Conservation (phyloP, 768 basidiomycete species). For the Agaricus subrufescens region DNA sequence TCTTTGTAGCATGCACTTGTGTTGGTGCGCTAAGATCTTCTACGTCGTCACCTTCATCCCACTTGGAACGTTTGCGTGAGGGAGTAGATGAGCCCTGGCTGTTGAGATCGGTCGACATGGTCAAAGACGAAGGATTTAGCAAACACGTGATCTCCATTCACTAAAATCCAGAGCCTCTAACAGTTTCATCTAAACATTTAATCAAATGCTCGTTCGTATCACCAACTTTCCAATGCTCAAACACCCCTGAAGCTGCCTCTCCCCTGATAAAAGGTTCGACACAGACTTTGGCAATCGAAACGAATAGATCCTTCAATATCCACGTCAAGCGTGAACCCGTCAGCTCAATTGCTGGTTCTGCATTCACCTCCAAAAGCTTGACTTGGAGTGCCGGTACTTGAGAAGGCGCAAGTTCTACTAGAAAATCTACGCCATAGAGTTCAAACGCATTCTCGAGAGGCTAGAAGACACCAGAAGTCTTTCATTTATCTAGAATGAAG, state of each 20-base stretch:
- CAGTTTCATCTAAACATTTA: slow-evolving; percentile 62
- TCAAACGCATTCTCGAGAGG: slow-evolving; percentile 90
- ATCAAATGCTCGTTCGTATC: slow-evolving; percentile 49
- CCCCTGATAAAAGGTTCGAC: slow-evolving; percentile 60
- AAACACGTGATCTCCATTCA: background rate
- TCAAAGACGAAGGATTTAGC: background rate
- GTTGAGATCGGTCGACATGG: slow-evolving; percentile 21
- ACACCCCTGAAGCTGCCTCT: slow-evolving; percentile 5
- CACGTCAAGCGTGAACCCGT: slow-evolving; percentile 80
- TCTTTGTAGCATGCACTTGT: slow-evolving; percentile 44
- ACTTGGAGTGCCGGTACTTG: slow-evolving; percentile 40
- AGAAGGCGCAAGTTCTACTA: slow-evolving; percentile 49
- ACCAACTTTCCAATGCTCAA: slow-evolving; percentile 42
- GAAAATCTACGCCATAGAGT: slow-evolving; percentile 90
- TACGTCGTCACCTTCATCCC: slow-evolving; percentile 50
- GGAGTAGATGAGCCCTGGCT: slow-evolving; percentile 45
- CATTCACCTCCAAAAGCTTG: slow-evolving; percentile 86
- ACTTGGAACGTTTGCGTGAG: slow-evolving; percentile 73
- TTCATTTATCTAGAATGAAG: background rate
- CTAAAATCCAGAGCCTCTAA: slow-evolving; percentile 27
- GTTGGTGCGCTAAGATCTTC: slow-evolving; percentile 20
- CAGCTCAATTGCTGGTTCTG: slow-evolving; percentile 93
- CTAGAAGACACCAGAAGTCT: slow-evolving; percentile 31
- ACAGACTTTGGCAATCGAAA: slow-evolving; percentile 59
- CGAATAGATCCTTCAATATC: slow-evolving; percentile 80